A percentile compares a stretch with the other conserved stretches of the same genome.
Conservation (phyloP, 2,329 filamentous ascomycete genomes). For the Calonectria naviculata region DNA sequence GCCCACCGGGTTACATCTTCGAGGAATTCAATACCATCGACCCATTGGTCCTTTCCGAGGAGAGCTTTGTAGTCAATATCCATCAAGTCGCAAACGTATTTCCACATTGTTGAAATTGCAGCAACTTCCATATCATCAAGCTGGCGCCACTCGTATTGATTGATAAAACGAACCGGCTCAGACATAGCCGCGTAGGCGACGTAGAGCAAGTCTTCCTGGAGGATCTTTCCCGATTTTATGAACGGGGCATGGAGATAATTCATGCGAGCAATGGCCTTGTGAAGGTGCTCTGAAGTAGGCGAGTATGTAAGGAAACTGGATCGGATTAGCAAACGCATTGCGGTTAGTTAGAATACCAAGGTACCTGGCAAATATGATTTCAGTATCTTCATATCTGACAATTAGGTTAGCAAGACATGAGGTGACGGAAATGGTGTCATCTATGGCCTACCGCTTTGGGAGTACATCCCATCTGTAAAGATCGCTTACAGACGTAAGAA, state of each 20-base stretch:
- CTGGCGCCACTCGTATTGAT: constrained; percentile 76
- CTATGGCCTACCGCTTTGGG: constrained; percentile 47
- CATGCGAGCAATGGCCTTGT: constrained; percentile 52
- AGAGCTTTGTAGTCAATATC: constrained; percentile 63
- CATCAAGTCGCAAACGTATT: constrained; percentile 77
- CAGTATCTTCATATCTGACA: constrained; percentile 54
- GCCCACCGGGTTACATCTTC: constrained; percentile 61
- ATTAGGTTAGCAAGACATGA: constrained; percentile 11
- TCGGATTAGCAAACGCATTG: neutral
- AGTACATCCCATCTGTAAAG: constrained; percentile 45
- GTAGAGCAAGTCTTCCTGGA: constrained; percentile 52
- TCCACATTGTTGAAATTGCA: constrained; percentile 77
- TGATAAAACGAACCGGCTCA: constrained; percentile 73
- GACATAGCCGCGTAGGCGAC: constrained; percentile 68
- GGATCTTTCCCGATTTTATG: constrained; percentile 48
- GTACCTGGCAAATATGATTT: constrained; percentile 50
- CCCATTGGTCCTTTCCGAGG: constrained; percentile 53
- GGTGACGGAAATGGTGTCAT: neutral
- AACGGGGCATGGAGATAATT: constrained; percentile 53
- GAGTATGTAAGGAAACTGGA: constrained; percentile 44
- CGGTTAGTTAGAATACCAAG: neutral
- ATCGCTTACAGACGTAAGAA: constrained; percentile 50
- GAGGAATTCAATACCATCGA: constrained; percentile 62
- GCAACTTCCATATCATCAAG: constrained; percentile 76
- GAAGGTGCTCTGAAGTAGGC: constrained; percentile 42